These are phyloP conservation scores for Helicostylum pulchrum DNA, from an alignment of 192 early-diverging fungal species.

Conservation along the genomic window DNA sequence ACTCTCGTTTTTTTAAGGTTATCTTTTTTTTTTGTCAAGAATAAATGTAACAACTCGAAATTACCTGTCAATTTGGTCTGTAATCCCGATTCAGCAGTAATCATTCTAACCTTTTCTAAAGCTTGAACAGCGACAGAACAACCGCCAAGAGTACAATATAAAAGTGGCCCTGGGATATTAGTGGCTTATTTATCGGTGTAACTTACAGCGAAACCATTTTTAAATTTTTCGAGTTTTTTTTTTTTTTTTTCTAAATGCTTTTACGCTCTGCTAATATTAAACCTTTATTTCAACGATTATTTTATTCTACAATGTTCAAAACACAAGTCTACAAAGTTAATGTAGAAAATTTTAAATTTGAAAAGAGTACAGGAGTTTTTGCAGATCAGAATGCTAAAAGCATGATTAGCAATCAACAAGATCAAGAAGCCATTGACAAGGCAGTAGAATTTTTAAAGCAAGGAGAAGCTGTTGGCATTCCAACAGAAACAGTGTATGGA, in stretches of 20 bases:
- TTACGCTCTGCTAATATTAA: too few species aligned
- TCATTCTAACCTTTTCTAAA: conserved; percentile 73
- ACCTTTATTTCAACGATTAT: too few species aligned
- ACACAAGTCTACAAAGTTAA: conserved; percentile 11
- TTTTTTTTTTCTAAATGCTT: too few species aligned
- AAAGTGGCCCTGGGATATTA: too few species aligned
- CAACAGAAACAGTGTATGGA: conserved; percentile 99
- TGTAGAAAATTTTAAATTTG: conserved; percentile 11
- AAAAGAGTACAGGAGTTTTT: conserved; percentile 1
- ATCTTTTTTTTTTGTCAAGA: too few species aligned
- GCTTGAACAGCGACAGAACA: too few species aligned
- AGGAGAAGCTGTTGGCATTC: conserved; percentile 79
- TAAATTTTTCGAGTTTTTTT: too few species aligned
- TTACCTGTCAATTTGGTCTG: conserved; percentile 91
- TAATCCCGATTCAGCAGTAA: conserved; percentile 57
- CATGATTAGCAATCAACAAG: conserved; percentile 12
- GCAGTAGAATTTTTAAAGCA: conserved; percentile 55
- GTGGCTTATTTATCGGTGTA: too few species aligned
- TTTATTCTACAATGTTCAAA: conserved; percentile 3
- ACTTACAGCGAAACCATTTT: too few species aligned
- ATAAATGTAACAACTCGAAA: too few species aligned
- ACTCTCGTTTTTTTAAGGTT: too few species aligned
- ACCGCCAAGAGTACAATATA: too few species aligned
- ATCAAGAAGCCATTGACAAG: conserved; percentile 31
- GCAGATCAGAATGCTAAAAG: conserved; percentile 18